Evolutionary conservation across 2,329 filamentous ascomycete species (phyloP).

Genomic region (Pleurostoma richardsiae): DNA sequence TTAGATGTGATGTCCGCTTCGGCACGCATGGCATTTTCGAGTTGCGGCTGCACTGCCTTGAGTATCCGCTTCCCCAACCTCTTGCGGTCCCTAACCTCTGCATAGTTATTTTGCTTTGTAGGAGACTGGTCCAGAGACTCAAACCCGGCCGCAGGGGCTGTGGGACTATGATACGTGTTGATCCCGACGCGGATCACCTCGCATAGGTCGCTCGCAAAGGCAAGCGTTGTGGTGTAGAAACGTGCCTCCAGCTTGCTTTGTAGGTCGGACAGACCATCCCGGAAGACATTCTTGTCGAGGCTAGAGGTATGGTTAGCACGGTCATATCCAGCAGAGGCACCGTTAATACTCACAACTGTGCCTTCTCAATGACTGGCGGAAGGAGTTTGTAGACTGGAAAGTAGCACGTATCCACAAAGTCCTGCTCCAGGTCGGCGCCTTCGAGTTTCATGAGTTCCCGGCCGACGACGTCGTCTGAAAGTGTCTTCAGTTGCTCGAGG

Average conservation of each 20-base stretch:
- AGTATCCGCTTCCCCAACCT: constrained; percentile 86
- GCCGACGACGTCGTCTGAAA: constrained; percentile 67
- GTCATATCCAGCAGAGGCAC: not conserved
- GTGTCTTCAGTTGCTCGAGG: constrained; percentile 66
- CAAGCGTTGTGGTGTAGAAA: constrained; percentile 52
- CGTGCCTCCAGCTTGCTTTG: constrained; percentile 48
- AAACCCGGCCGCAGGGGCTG: constrained; percentile 17
- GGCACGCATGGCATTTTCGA: constrained; percentile 71
- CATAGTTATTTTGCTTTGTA: constrained; percentile 46
- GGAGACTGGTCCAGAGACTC: constrained; percentile 41
- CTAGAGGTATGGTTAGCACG: constrained; percentile 32
- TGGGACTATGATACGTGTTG: constrained; percentile 25
- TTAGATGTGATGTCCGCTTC: constrained; percentile 77
- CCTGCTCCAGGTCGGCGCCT: constrained; percentile 68
- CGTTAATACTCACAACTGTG: constrained; percentile 62
- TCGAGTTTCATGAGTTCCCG: constrained; percentile 75
- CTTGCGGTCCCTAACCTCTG: constrained; percentile 74
- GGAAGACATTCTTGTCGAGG: constrained; percentile 60
- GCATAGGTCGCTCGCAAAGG: constrained; percentile 53
- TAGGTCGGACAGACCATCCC: constrained; percentile 42
- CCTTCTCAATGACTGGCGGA: constrained; percentile 72
- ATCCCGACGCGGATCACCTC: constrained; percentile 49
- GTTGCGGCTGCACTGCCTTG: constrained; percentile 70
- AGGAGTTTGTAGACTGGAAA: constrained; percentile 81
- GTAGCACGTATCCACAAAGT: constrained; percentile 83